Base-by-base conservation (phyloP, 1,284 basidiomycete species). In the Melampsora americana region DNA sequence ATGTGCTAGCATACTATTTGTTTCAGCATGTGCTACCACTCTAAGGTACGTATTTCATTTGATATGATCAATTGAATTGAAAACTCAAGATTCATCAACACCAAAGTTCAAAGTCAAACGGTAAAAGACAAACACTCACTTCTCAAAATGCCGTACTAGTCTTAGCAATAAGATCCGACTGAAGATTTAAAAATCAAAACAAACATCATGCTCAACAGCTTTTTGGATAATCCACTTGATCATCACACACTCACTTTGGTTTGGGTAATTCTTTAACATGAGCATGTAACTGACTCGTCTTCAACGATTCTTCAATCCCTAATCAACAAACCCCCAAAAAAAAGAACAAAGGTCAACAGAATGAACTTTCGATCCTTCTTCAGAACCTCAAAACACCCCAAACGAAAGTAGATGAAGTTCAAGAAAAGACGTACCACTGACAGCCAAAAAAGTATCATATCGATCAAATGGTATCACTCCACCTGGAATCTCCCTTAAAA, bases 391-490 rank as follows among this genome's bases (percentile, higher is more conserved):
- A n/a, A n/a, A n/a, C n/a, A n/a, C n/a, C n/a, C n/a, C n/a, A n/a
- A n/a, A n/a, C n/a, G n/a, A n/a, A n/a, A n/a, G n/a, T n/a, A n/a
- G n/a, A n/a, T n/a, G n/a, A n/a, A n/a, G n/a, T n/a, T 56, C 28
- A 61, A 61, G 28, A 69, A 26, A 69, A 28, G 30, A 69, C 48
- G 14, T 66, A 73, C 71, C 71, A 66, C 64, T 73, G 32, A 73
- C 71, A 12, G 71, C 71, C 64, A 73, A 66, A 48, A 73, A 73
- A 16, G 48, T 60, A 26, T 73, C 71, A 56, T 73, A 73, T 18
- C 71, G 44, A 66, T 73, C 71, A 30, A 73, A 73, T 16, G 71
- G 71, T n/a, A 73, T 66, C 48, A 73, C 71, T 4, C 71, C 71
- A 12, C 71, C 71, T 23, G 71, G 71, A 23, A 73, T 66, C 48